Base-by-base conservation (phyloP, 2,329 filamentous ascomycete genomes). In the Talaromyces marneffei region DNA sequence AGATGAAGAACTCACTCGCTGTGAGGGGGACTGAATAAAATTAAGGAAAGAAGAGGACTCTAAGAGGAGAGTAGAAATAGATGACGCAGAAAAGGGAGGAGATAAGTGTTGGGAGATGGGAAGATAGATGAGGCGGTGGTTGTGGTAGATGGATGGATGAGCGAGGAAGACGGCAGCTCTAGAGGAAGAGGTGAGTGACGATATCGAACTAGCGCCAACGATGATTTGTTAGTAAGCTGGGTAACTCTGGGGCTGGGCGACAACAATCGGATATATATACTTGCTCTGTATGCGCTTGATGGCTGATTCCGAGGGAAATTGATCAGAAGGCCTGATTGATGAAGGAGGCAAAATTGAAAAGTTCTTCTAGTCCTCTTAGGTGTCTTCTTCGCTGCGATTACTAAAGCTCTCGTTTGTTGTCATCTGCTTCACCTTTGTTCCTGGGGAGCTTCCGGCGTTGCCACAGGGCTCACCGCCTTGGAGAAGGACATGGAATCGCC, bases 171-270 rank as follows among this genome's bases (percentile, higher is more conserved):
- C 39, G 63, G 62, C 62, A 70, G 69, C 67, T 71, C 68, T 67
- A 44, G 46, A 68, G 71, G 72, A 70, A 71, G 69, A 71, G 66
- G 71, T 74, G 70, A 75, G 72, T 74, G 72, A 75, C 73, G 73
- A 75, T 75, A 72, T 61, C 60, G 64, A 62, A 54, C 59, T 61
- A 59, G 59, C 40, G 62, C 56, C 46, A 31, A 46, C 31, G 9
- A 35, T 44, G 42, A 39, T 39, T 55, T 56, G 42, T 50, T 55
- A 44, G 60, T 57, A 54, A 60, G 50, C 58, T 48, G 39, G 20
- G 48, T 3, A 18, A 52, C 48, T 52, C 29, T 35, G n/a, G n/a
- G n/a, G 42, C 20, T 9, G 18, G 40, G 9, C 8, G 46, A 6
- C 8, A 14, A 9, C 29, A 14, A 52, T 9, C 6, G 4, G 25